Evolutionary conservation across 108 stramenopile genomes (phyloP).

Genomic region (Conticribra weissflogii): DNA sequence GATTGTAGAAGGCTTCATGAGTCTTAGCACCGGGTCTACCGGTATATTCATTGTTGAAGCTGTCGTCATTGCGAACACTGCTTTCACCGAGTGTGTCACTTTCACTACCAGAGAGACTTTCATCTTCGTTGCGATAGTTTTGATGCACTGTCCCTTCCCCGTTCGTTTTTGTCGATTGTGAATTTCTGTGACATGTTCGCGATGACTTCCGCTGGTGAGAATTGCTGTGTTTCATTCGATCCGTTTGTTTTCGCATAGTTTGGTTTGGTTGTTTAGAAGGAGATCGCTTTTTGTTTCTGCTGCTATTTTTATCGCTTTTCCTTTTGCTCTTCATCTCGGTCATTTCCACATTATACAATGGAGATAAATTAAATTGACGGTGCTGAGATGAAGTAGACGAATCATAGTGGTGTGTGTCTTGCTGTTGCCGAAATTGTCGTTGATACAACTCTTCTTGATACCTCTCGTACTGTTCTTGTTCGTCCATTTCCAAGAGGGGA

Average conservation of each 20-base stretch:
- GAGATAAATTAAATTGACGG: slow-evolving; percentile 14
- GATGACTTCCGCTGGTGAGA: background rate
- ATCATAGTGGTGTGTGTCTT: slow-evolving; percentile 51
- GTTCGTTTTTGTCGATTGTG: background rate
- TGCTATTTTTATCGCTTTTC: background rate
- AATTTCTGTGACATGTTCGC: background rate
- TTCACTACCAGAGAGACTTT: background rate
- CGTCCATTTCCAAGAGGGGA: slow-evolving; percentile 6
- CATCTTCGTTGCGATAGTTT: background rate
- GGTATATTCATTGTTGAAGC: background rate
- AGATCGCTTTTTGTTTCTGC: background rate
- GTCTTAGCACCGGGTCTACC: background rate
- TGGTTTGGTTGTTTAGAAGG: background rate
- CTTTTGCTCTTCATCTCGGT: slow-evolving; percentile 5
- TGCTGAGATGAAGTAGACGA: slow-evolving; percentile 1
- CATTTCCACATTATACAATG: slow-evolving; percentile 16
- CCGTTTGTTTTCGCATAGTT: background rate
- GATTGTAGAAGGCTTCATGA: background rate
- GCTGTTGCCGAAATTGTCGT: slow-evolving; percentile 62
- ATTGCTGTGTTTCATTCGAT: background rate
- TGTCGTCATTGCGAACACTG: background rate
- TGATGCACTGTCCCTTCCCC: background rate
- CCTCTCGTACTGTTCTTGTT: slow-evolving; percentile 14
- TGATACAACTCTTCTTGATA: slow-evolving; percentile 60
- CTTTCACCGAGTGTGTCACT: background rate